Base-by-base conservation (phyloP, 176 grass and related monocot genomes). In the Eleusine indica region DNA sequence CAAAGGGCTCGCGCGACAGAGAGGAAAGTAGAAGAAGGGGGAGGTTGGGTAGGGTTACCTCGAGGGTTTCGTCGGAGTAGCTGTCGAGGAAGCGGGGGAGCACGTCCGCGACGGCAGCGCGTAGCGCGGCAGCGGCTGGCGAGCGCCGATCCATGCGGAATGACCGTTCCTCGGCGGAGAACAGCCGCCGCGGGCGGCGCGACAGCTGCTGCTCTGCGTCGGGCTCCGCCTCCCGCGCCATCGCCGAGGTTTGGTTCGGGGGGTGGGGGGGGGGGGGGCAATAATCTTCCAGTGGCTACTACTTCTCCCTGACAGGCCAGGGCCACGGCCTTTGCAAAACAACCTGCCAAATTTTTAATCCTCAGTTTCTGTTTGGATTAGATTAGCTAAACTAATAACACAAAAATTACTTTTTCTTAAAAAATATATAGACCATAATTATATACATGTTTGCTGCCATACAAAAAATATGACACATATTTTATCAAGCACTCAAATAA, bases 81-180 rank as follows among this genome's bases (percentile, higher is more conserved):
- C 3, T 74, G 74, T 80, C 88, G 68, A 94, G 86, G 86, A 91
- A 94, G 60, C 87, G 79, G 67, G 84, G 76, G n/a, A 94, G 92
- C 88, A 87, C 84, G 38, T 76, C 56, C 19, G 83, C 39, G 66
- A 94, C 80, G 22, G 83, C 92, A 7, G 71, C 76, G 63, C 80
- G 86, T 48, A 94, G 80, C 10, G 60, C 80, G 51, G 19, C 18
- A 30, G 83, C 92, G 48, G 65, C 71, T 61, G 30, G 61, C 3
- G 86, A 91, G 66, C 43, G 57, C n/a, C 88, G 83, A 84, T 91
- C 92, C 60, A 94, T 86, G 70, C 78, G 74, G 80, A 91, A 94
- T 7, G 92, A 84, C 7, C 86, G 69, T 41, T 85, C 75, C 49
- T 82, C 70, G 16, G 73, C 58, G 25, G 73, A n/a, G 69, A 93